A percentile compares a stretch with the other conserved stretches of the same genome.
Evolutionary conservation across 305 asterid genomes (phyloP).

Genomic region (Fraxinus paxiana): DNA sequence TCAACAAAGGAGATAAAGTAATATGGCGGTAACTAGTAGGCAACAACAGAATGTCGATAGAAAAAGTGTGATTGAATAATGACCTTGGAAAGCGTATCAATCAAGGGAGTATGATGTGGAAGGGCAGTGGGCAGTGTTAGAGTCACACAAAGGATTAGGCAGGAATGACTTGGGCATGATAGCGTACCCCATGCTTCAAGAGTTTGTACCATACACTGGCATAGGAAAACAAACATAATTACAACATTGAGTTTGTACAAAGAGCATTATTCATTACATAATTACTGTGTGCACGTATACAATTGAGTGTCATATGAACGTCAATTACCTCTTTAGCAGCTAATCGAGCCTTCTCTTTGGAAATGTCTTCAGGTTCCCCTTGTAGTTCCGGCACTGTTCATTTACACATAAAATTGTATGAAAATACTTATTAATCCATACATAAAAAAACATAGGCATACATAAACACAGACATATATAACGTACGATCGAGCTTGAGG

Average conservation of each 20-base stretch:
- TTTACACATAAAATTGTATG: neutral
- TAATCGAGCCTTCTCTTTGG: conserved; percentile 80
- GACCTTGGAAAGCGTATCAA: too few relatives aligned
- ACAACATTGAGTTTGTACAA: too few relatives aligned
- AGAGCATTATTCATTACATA: too few relatives aligned
- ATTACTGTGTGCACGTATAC: neutral
- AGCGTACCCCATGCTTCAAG: neutral
- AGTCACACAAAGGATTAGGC: too few relatives aligned
- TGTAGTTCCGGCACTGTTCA: conserved; percentile 77
- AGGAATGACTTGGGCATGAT: too few relatives aligned
- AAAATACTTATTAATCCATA: neutral
- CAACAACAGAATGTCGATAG: too few relatives aligned
- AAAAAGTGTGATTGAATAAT: too few relatives aligned
- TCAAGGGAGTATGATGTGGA: too few relatives aligned
- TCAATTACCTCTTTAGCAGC: conserved; percentile 79
- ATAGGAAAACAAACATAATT: neutral
- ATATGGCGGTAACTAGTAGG: too few relatives aligned
- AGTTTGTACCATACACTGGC: neutral
- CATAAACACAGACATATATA: neutral
- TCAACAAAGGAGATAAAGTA: too few relatives aligned
- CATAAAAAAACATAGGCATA: neutral
- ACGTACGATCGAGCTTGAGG: conserved; percentile 67
- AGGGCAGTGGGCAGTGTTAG: too few relatives aligned
- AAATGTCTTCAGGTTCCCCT: conserved; percentile 94
- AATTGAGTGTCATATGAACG: neutral